Percentiles rank a stretch among this genome's conserved stretches.
Evolutionary conservation across 116 monocot genomes (phyloP).

Genomic region (Iris pallida): DNA sequence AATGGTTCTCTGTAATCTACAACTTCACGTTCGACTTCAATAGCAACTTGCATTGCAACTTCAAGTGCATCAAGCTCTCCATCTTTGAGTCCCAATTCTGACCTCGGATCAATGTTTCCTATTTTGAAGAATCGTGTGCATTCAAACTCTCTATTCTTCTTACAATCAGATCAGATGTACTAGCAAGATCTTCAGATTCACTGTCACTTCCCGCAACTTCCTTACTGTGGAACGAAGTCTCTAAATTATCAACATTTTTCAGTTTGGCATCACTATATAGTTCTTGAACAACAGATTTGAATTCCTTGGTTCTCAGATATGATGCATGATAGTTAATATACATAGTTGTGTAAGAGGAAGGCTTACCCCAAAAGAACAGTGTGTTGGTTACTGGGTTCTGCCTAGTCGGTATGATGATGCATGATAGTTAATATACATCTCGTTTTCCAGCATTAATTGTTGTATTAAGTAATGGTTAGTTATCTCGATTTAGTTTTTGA

Average conservation of each 20-base stretch:
- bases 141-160: conserved; percentile 5
- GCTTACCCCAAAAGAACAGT: too few species aligned
- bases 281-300: conserved; percentile 7
- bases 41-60: conserved; percentile 73
- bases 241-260: conserved; percentile 8
- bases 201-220: neutral
- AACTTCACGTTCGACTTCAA: conserved; percentile 71
- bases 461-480: too few species aligned
- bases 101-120: conserved; percentile 5
- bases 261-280: neutral
- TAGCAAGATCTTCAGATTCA: neutral
- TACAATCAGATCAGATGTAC: conserved; percentile 5
- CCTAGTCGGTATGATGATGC: conserved; percentile 10
- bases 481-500: too few species aligned
- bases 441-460: too few species aligned
- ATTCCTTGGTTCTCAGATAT: conserved; percentile 1
- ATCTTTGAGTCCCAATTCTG: conserved; percentile 34
- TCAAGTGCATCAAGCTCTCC: conserved; percentile 72
- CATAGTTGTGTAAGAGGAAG: too few species aligned
- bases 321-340: conserved; percentile 5
- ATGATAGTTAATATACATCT: too few species aligned
- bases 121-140: conserved; percentile 15
- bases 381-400: conserved; percentile 12
- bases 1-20: conserved; percentile 75
- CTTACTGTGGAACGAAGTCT: conserved; percentile 1